Evolutionary conservation across 2,329 filamentous ascomycete genomes (phyloP).

Genomic region (Penicillium sp.): DNA sequence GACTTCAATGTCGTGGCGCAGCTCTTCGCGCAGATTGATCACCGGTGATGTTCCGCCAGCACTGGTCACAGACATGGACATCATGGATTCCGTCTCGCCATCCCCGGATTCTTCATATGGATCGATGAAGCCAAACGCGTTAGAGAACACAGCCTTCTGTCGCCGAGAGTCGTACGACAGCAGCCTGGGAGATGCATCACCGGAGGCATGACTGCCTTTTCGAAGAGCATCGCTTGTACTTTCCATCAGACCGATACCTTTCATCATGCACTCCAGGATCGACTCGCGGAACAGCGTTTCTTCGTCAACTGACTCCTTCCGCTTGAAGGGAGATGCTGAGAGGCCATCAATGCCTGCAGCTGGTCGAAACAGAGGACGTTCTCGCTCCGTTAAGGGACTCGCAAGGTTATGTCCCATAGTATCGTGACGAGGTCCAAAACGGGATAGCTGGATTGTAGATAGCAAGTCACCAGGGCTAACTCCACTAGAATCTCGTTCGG

Average conservation of each 20-base stretch:
- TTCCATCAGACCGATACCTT: constrained; percentile 76
- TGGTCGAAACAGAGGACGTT: constrained; percentile 39
- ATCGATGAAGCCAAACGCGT: constrained; percentile 90
- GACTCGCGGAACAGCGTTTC: constrained; percentile 86
- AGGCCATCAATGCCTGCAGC: constrained; percentile 25
- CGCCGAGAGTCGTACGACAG: constrained; percentile 79
- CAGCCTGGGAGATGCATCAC: constrained; percentile 80
- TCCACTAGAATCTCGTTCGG: constrained; percentile 41
- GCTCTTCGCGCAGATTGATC: constrained; percentile 69
- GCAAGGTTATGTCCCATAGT: constrained; percentile 32
- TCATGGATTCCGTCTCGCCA: constrained; percentile 82
- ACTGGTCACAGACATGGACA: constrained; percentile 65
- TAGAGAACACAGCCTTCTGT: constrained; percentile 76
- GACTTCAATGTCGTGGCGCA: constrained; percentile 91
- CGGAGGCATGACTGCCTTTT: constrained; percentile 64
- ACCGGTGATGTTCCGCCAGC: constrained; percentile 64
- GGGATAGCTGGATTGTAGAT: constrained; percentile 71
- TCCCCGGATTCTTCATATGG: constrained; percentile 72
- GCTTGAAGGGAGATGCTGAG: constrained; percentile 52
- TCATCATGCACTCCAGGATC: constrained; percentile 93
- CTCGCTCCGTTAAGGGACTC: constrained; percentile 47
- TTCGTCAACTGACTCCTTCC: constrained; percentile 81
- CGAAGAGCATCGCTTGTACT: constrained; percentile 64
- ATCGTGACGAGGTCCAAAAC: constrained; percentile 56
- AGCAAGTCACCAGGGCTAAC: constrained; percentile 76